Percentiles rank a stretch among this genome's conserved stretches.
Conservation (phyloP, 2,329 filamentous ascomycete species). For the Colletotrichum echinochloae region DNA sequence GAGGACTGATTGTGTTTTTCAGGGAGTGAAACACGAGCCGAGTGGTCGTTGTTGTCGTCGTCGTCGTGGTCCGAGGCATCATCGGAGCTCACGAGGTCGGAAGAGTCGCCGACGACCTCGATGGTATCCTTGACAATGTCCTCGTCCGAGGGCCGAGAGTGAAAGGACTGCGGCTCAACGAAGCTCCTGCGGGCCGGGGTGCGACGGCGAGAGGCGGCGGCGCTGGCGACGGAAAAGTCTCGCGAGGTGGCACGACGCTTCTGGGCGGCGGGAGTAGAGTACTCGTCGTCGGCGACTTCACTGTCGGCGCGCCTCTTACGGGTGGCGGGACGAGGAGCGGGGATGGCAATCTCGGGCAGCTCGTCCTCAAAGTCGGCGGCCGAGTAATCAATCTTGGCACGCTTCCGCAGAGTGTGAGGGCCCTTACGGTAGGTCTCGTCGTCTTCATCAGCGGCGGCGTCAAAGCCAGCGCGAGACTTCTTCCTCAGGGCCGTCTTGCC, state of each 20-base stretch:
- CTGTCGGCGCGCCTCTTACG: slow-evolving; percentile 49
- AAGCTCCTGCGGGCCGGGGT: slow-evolving; percentile 55
- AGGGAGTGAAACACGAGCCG: slow-evolving; percentile 6
- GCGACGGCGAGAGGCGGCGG: slow-evolving; percentile 49
- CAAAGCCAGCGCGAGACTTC: slow-evolving; percentile 35
- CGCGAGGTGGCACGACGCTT: slow-evolving; percentile 40
- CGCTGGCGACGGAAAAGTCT: slow-evolving; percentile 36
- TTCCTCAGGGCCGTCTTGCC: slow-evolving; percentile 35
- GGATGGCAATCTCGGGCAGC: slow-evolving; percentile 42
- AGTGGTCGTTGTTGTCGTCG: slow-evolving; percentile 24
- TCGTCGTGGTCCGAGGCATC: slow-evolving; percentile 43
- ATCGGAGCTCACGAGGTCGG: slow-evolving; percentile 47
- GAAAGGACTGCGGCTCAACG: slow-evolving; percentile 42
- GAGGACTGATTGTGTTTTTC: slow-evolving; percentile 25
- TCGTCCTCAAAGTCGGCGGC: slow-evolving; percentile 66
- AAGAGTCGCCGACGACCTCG: slow-evolving; percentile 61
- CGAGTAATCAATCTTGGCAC: slow-evolving; percentile 69
- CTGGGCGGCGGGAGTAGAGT: slow-evolving; percentile 29
- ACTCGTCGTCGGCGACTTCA: slow-evolving; percentile 38
- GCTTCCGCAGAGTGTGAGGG: slow-evolving; percentile 68
- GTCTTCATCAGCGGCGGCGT: slow-evolving; percentile 54
- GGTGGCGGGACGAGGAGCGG: slow-evolving; percentile 44
- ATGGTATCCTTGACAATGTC: slow-evolving; percentile 69
- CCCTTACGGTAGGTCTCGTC: slow-evolving; percentile 66
- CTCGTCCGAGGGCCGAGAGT: slow-evolving; percentile 46